phyloP scores from a whole-genome alignment of 2,329 filamentous ascomycete genomes.

The Zymoseptoria ardabiliae region DNA sequence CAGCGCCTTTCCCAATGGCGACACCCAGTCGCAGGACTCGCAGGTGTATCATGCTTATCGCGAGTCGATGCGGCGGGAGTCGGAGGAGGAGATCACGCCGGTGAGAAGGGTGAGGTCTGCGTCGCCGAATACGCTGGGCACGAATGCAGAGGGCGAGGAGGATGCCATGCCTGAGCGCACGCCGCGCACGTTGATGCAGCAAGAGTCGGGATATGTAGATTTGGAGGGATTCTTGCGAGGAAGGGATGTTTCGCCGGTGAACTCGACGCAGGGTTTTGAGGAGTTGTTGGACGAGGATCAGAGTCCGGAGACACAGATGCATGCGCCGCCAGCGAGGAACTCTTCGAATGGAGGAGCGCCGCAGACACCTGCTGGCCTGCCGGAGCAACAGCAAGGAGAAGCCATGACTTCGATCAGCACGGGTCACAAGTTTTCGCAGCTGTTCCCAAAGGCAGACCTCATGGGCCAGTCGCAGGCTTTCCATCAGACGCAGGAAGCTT shows the following conservation, averaged over 20 bases:
- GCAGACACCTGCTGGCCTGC: constrained; percentile 38
- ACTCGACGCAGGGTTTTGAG: constrained; percentile 17
- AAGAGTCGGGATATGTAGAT: constrained; percentile 28
- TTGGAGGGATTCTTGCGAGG: constrained; percentile 13
- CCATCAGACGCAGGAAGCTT: constrained; percentile 39
- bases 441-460: constrained; percentile 30
- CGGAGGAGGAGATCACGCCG: constrained; percentile 9
- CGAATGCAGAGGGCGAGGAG: neutral
- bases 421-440: constrained; percentile 32
- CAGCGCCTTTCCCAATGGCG: constrained; percentile 29
- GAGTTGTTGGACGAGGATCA: constrained; percentile 19
- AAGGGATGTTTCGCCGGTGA: constrained; percentile 15
- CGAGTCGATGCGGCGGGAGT: constrained; percentile 26
- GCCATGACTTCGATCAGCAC: constrained; percentile 37
- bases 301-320: constrained; percentile 21
- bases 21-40: constrained; percentile 42
- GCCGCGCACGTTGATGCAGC: constrained; percentile 17
- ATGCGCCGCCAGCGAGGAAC: constrained; percentile 2
- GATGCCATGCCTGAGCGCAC: neutral
- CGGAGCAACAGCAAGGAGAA: constrained; percentile 34
- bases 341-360: constrained; percentile 14
- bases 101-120: constrained; percentile 6
- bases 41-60: constrained; percentile 39
- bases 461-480: constrained; percentile 42
- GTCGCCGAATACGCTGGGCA: neutral